A percentile compares a stretch with the other conserved stretches of the same genome.
These are phyloP conservation scores for Boletales sp. DNA, from an alignment of 768 basidiomycete genomes.

Conservation along the genomic window DNA sequence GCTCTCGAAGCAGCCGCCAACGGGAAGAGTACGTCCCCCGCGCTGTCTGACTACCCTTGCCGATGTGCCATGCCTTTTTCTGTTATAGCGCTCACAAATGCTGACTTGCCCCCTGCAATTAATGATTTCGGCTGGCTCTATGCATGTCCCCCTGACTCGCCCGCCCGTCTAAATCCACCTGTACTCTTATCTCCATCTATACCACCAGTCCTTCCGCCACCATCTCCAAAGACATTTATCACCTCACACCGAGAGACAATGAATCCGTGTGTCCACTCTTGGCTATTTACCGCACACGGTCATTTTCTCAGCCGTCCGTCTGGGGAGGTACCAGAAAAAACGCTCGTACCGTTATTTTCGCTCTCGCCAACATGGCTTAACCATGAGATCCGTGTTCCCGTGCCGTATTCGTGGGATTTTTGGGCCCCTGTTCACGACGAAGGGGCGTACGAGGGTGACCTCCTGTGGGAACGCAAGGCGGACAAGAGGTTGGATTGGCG, in stretches of 20 bases:
- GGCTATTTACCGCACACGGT: conserved; percentile 40
- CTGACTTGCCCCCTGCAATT: conserved; percentile 32
- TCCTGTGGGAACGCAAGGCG: conserved; percentile 60
- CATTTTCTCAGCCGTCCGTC: conserved; percentile 46
- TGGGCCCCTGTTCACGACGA: conserved; percentile 31
- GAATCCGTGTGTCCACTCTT: conserved; percentile 37
- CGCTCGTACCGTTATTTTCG: conserved; percentile 51
- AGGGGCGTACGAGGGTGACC: conserved; percentile 42
- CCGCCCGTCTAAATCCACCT: conserved; percentile 14
- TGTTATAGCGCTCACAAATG: conserved; percentile 23
- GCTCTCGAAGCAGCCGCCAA: conserved; percentile 25
- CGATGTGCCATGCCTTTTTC: background rate
- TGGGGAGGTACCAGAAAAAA: conserved; percentile 43
- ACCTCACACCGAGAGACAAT: conserved; percentile 33
- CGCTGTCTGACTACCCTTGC: background rate
- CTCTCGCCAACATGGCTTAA: conserved; percentile 49
- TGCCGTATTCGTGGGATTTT: conserved; percentile 40
- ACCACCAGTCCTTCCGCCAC: background rate
- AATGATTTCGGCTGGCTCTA: conserved; percentile 22
- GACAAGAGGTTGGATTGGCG: conserved; percentile 69
- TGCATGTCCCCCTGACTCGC: conserved; percentile 22
- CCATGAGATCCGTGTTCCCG: conserved; percentile 50
- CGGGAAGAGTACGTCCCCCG: conserved; percentile 21
- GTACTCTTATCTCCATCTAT: conserved; percentile 19
- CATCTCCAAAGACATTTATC: conserved; percentile 30